Percentiles rank a stretch among this genome's conserved stretches.
Evolutionary conservation across 331 rosid genomes (phyloP).

Genomic region (Quercus lobata): DNA sequence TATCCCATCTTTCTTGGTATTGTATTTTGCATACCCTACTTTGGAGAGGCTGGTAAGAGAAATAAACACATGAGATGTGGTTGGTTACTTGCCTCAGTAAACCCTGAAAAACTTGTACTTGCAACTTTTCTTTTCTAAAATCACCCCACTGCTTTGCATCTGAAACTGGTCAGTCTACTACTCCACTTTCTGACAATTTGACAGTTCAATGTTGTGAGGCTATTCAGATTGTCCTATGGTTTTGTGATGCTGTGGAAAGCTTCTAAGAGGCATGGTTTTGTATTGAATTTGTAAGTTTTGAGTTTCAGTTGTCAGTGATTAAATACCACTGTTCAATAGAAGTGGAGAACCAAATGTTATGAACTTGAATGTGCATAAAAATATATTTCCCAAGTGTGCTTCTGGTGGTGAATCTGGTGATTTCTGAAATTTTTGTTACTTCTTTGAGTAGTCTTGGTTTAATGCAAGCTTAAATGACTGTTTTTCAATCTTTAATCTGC

Average conservation of each 20-base stretch:
- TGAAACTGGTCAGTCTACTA: not conserved
- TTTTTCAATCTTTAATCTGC: not conserved
- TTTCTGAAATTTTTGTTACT: slow-evolving; percentile 5
- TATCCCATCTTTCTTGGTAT: slow-evolving; percentile 64
- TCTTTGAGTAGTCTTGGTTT: not conserved
- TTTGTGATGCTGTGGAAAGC: slow-evolving; percentile 1
- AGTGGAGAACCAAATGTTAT: slow-evolving; percentile 20
- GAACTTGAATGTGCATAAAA: slow-evolving; percentile 7
- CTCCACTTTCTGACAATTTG: slow-evolving; percentile 6
- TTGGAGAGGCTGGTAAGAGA: slow-evolving; percentile 69
- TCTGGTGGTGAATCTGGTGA: slow-evolving; percentile 8
- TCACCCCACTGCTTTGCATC: slow-evolving; percentile 7
- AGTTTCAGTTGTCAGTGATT: slow-evolving; percentile 7
- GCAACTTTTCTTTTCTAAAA: slow-evolving; percentile 8
- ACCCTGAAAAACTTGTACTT: not conserved
- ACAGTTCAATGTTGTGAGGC: slow-evolving; percentile 8
- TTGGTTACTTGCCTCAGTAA: slow-evolving; percentile 6
- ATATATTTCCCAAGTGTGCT: slow-evolving; percentile 5
- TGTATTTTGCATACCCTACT: slow-evolving; percentile 76
- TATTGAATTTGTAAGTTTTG: not conserved
- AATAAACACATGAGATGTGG: slow-evolving; percentile 55
- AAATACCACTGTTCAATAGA: not conserved
- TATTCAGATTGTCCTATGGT: slow-evolving; percentile 1
- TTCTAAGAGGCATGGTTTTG: not conserved
- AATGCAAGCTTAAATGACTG: no score